These are phyloP conservation scores for Pythium sp. DNA, from an alignment of 352 stramenopile species.

Conservation along the genomic window DNA sequence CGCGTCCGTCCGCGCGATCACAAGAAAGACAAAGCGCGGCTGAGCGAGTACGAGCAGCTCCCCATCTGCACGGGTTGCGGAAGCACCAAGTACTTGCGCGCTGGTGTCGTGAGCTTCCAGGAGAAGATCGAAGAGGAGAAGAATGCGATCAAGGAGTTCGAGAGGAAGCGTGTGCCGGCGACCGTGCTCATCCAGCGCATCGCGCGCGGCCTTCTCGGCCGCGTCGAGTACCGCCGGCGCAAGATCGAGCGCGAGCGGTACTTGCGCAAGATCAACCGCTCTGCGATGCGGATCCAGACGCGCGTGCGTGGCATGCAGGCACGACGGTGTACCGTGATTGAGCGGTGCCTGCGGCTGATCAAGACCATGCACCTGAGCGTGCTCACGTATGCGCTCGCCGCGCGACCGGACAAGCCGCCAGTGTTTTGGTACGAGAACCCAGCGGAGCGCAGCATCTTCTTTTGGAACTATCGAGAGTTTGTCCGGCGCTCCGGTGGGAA, in stretches of 20 bases:
- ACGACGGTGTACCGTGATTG: constrained; percentile 46
- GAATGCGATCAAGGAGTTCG: constrained; percentile 60
- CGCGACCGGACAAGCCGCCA: constrained; percentile 30
- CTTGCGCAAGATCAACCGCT: constrained; percentile 45
- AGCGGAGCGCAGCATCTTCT: constrained; percentile 55
- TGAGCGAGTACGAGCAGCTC: constrained; percentile 52
- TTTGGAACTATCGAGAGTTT: constrained; percentile 79
- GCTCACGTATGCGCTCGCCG: constrained; percentile 34
- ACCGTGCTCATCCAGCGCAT: constrained; percentile 61
- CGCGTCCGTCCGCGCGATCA: constrained; percentile 28
- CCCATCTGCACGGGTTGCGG: constrained; percentile 61
- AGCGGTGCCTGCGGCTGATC: constrained; percentile 67
- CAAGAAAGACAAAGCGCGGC: constrained; percentile 14
- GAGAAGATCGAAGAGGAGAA: constrained; percentile 70
- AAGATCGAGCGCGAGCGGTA: constrained; percentile 48
- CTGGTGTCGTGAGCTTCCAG: constrained; percentile 72
- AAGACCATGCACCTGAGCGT: constrained; percentile 52
- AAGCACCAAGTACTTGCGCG: constrained; percentile 64
- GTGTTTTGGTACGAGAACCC: constrained; percentile 83
- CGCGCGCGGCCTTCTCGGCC: constrained; percentile 56
- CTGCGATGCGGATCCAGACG: constrained; percentile 57
- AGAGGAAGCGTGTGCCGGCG: constrained; percentile 47
- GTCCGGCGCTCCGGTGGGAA: constrained; percentile 55
- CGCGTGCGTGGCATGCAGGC: constrained; percentile 63
- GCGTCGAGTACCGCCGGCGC: constrained; percentile 44